Evolutionary conservation across 2,329 filamentous ascomycete species (phyloP), one percentile per base, ranked within the genome.

Genomic region (Lachnellula arida): DNA sequence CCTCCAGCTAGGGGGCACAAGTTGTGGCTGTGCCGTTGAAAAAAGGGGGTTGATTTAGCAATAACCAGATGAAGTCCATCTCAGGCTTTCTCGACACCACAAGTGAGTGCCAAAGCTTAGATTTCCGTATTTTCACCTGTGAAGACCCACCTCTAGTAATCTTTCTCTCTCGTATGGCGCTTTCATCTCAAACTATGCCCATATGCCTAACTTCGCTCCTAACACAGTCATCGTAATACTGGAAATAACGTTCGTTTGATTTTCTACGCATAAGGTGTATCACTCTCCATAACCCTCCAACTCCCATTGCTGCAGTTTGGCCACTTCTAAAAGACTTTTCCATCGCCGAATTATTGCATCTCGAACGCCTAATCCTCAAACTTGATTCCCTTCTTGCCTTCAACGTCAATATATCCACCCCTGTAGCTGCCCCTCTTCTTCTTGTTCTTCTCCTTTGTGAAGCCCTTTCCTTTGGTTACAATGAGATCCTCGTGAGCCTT

Each of bases 361-460:
- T 51, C 22, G 17, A 37, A 40, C 51, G 40, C 51, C 75, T 82
- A 96, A 67, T 96, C 89, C 2, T 97, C 91, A 73, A 99, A 99
- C 76, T 96, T 97, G 76, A 96, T 88, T 56, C 89, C 88, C 74
- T 93, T 92, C 62, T 88, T 87, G 19, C 86, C 85, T 14, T 80
- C 75, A 52, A 93, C 88, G 70, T 99, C 92, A 67, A 99, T 96
- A 51, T 81, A 74, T 6, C 94, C 94, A 46, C 94, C 94, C 48
- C 88, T 85, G 79, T 96, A 99, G 63, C 87, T 90, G 50, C 94
- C 94, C 65, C 85, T 81, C 81, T 91, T 92, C 81, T 91, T 94
- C 81, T 99, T 99, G 76, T 99, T 99, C 85, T 99, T 99, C 78
- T 97, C 94, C 79, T 99, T 99, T 58, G 93, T 97, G 75, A 99